A percentile compares a stretch with the other conserved stretches of the same genome.
Evolutionary conservation across 495 filamentous ascomycete genomes (phyloP).

Genomic region (Glonium stellatum): DNA sequence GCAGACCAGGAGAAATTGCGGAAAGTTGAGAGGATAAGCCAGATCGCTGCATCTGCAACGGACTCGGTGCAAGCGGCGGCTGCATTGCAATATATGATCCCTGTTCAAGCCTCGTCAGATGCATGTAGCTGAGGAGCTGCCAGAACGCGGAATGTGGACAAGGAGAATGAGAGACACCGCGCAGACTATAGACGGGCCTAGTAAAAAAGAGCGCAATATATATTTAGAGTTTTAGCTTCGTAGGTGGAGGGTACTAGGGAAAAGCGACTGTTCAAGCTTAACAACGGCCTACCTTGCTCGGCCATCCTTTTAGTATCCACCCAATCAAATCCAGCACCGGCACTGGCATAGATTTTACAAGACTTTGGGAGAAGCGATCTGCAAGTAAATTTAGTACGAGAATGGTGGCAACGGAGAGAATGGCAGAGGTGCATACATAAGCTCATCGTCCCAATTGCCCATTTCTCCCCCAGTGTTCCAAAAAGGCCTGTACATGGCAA

Average conservation of each 20-base stretch:
- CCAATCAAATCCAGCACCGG: slow-evolving; percentile 74
- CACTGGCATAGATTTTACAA: slow-evolving; percentile 63
- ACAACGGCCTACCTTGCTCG: slow-evolving; percentile 49
- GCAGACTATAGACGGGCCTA: too few relatives aligned
- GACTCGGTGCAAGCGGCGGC: slow-evolving; percentile 62
- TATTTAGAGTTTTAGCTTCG: too few relatives aligned
- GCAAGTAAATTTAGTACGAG: not conserved
- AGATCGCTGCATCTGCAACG: slow-evolving; percentile 58
- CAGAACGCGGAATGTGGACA: slow-evolving; percentile 1
- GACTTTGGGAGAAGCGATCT: slow-evolving; percentile 51
- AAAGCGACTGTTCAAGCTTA: not conserved
- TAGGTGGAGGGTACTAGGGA: too few relatives aligned
- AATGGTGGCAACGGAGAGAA: not conserved
- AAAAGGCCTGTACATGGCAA: slow-evolving; percentile 67
- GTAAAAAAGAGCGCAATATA: too few relatives aligned
- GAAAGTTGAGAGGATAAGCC: slow-evolving; percentile 59
- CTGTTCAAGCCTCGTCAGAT: slow-evolving; percentile 31
- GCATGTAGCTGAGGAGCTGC: not conserved
- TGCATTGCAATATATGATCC: slow-evolving; percentile 66
- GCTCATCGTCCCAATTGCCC: slow-evolving; percentile 66
- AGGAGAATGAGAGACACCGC: not conserved
- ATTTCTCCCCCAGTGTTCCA: slow-evolving; percentile 77
- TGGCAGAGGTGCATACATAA: slow-evolving; percentile 41
- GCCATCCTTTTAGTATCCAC: slow-evolving; percentile 62
- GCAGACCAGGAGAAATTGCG: slow-evolving; percentile 57